These are phyloP conservation scores for Dipteronia sinensis DNA, from an alignment of 345 rosid species.

Conservation along the genomic window DNA sequence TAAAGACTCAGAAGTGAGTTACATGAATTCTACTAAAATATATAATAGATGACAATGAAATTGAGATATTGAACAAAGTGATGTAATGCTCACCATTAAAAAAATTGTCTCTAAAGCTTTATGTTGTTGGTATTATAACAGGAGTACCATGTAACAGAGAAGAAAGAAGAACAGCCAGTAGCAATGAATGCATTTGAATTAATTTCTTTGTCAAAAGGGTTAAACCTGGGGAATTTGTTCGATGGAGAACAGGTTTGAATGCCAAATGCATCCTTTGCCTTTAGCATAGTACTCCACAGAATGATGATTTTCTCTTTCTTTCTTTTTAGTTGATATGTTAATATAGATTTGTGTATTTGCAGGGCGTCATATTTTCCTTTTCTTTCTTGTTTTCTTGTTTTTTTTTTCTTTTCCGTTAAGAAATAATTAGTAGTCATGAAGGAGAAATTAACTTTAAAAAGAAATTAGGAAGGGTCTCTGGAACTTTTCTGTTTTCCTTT, in stretches of 20 bases:
- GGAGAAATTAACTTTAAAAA: too few species aligned
- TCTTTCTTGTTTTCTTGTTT: not conserved
- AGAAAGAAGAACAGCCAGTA: constrained; percentile 79
- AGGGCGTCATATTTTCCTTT: not conserved
- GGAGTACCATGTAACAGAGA: constrained; percentile 90
- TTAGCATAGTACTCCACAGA: not conserved
- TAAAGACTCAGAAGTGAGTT: constrained; percentile 79
- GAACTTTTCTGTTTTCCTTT: not conserved
- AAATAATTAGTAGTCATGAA: not conserved
- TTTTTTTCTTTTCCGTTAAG: not conserved
- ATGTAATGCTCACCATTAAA: constrained; percentile 1
- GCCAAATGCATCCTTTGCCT: constrained; percentile 1
- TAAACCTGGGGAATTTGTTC: constrained; percentile 83
- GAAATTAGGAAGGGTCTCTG: too few species aligned
- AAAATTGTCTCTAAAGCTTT: constrained; percentile 13
- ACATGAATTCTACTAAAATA: constrained; percentile 4
- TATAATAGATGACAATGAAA: constrained; percentile 2
- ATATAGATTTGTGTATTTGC: not conserved
- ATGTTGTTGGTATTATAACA: constrained; percentile 27
- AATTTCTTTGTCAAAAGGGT: constrained; percentile 88
- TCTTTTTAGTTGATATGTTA: not conserved
- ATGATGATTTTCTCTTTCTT: not conserved
- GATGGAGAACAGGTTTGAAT: constrained; percentile 75
- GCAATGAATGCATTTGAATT: constrained; percentile 94
- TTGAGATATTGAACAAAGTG: constrained; percentile 8